Evolutionary conservation across 192 early-diverging fungal species (phyloP).

Genomic region (Entophlyctis luteolus): DNA sequence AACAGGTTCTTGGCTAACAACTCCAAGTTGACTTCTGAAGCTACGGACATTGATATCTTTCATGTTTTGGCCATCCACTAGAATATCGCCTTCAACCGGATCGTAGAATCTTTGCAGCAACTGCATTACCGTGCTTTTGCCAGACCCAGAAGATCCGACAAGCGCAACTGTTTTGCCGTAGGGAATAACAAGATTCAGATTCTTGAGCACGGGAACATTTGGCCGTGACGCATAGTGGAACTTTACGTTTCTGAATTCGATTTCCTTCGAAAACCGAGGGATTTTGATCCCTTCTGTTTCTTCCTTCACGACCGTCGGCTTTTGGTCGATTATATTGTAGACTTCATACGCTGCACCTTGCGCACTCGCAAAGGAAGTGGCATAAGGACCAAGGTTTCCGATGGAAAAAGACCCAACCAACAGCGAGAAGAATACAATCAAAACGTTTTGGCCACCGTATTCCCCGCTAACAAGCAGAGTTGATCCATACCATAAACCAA

Average conservation of each 20-base stretch:
- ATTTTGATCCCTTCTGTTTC: constrained; percentile 65
- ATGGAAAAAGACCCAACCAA: constrained; percentile 25
- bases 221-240: constrained; percentile 86
- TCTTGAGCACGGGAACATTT: constrained; percentile 74
- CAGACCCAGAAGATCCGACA: constrained; percentile 81
- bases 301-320: constrained; percentile 32
- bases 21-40: constrained; percentile 73
- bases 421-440: constrained; percentile 35
- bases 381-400: constrained; percentile 21
- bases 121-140: constrained; percentile 79
- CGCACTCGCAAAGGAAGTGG: constrained; percentile 29
- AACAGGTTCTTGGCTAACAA: constrained; percentile 52
- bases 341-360: constrained; percentile 35
- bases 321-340: constrained; percentile 41
- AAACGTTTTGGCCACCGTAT: constrained; percentile 32
- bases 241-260: constrained; percentile 61
- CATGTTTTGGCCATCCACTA: constrained; percentile 71
- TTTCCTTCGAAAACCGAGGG: constrained; percentile 58
- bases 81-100: constrained; percentile 48
- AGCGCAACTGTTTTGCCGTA: constrained; percentile 86
- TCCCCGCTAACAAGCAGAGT: constrained; percentile 49
- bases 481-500: constrained; percentile 75
- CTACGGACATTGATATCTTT: constrained; percentile 71
- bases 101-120: constrained; percentile 86
- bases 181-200: constrained; percentile 63